Base-by-base conservation (phyloP, 441 rosid species). In the Populus hybrid region DNA sequence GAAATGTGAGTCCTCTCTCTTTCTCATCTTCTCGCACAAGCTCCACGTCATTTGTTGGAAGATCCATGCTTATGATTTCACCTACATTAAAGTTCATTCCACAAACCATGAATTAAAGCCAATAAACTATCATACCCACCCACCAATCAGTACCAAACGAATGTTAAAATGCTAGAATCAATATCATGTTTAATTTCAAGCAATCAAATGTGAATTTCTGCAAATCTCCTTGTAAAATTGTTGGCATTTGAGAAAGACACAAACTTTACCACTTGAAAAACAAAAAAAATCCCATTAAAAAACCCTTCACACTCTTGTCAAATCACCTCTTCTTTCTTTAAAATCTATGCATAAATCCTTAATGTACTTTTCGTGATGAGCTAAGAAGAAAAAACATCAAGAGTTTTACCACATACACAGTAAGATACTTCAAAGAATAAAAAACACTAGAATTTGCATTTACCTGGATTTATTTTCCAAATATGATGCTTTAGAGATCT, bases 1-100 rank as follows among this genome's bases (percentile, higher is more conserved):
- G 88, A 81, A 88, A 87, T 21, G 87, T 78, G 23, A 88, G 92
- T 57, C 86, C 84, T 74, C 61, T 83, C 40, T 87, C 91, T 81
- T 89, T 92, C 65, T 78, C 88, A 61, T 85, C 87, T 76, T 89
- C 90, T 1, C 83, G 88, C 18, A 81, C 77, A 63, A 77, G 84
- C 53, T 90, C 93, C 35, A 79, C 81, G 63, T 90, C 90, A 5
- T 73, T 64, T 28, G 81, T 72, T n/a, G 90, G 88, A 82, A 77
- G 83, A 80, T 92, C 94, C 92, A 88, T 84, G 72, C 70, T 72
- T 24, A 57, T 66, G 30, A n/a, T 53, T 16, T 53, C 20, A 73
- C 71, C 69, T 64, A 46, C 72, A 32, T 53, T 21, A 26, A 46
- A 80, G 42, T 81, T 66, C 66, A 35, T 64, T 64, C 11, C 14